Base-by-base conservation (phyloP, 805 yeast species). In the Ogataea zsoltii region DNA sequence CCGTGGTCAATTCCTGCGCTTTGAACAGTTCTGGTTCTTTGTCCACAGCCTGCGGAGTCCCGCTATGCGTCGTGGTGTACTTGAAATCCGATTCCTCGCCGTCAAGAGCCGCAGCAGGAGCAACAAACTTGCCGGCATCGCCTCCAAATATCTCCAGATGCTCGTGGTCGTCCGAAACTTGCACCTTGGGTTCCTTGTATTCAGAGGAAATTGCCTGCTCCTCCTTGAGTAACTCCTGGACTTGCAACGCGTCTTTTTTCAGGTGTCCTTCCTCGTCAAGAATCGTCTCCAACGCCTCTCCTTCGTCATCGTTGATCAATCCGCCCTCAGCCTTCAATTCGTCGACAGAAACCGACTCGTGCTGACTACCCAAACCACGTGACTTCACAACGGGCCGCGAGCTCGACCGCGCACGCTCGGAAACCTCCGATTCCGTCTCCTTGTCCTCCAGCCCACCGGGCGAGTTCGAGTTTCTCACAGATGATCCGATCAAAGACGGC, bases 281-380 rank as follows among this genome's bases (percentile, higher is more conserved):
- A 38, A 78, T 68, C 16, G 68, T 63, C 19, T 74, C 82, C 53
- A 81, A 73, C 50, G 72, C 76, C 53, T 74, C 82, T 49, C 74
- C 79, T 49, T 77, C 83, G 44, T 80, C 85, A 40, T 77, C 83
- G 50, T 76, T 77, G 54, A 80, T 60, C 6, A 82, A 63, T 3
- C 83, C 83, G 32, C 83, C 77, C 36, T 79, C 77, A 7, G 61
- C 66, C 15, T 55, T 61, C 25, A 70, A 55, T 15, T 72, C 70
- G 18, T 58, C 68, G 18, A 71, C 60, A 2, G 68, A 54, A n/a
- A 58, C 48, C 19, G 56, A 55, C 10, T 51, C 56, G 16, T 42
- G 33, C 19, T 44, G 42, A 9, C 58, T 43, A 16, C 55, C 53
- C 13, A 68, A 67, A 21, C 60, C 63, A 50, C 63, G 64, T 51